phyloP scores from a whole-genome alignment of 2,329 filamentous ascomycete genomes.

The Colletotrichum simmondsii region DNA sequence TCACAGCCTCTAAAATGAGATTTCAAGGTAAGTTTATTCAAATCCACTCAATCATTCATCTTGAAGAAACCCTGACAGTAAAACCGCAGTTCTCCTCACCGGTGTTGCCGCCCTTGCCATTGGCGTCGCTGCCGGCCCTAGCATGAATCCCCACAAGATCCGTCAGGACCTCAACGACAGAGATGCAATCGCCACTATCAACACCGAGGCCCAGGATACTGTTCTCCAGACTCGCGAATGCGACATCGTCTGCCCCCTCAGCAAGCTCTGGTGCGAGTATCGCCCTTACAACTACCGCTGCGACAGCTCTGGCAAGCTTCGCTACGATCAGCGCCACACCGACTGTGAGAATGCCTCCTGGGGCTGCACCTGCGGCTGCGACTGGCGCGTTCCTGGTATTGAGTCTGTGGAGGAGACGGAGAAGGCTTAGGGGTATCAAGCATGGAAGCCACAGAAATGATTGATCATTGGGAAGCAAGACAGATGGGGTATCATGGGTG shows the following conservation, averaged over 20 bases:
- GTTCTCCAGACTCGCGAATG: neutral
- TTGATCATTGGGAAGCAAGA: neutral
- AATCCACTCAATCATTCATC: neutral
- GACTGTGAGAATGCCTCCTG: slow-evolving; percentile 6
- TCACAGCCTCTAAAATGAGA: neutral
- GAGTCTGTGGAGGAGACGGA: neutral
- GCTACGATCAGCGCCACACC: neutral
- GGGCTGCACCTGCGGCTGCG: slow-evolving; percentile 21
- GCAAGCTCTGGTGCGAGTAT: neutral
- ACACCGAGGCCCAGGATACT: neutral
- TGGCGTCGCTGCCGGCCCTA: neutral
- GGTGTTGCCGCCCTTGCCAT: neutral
- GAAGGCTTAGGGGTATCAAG: neutral
- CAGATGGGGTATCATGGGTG: neutral
- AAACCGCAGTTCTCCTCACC: neutral
- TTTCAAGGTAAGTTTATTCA: neutral
- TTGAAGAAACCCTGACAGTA: neutral
- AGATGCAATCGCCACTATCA: neutral
- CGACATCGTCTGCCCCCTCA: neutral
- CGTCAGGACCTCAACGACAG: neutral
- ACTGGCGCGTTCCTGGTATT: slow-evolving; percentile 1
- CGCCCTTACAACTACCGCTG: slow-evolving; percentile 1
- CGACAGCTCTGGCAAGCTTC: neutral
- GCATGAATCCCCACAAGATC: neutral
- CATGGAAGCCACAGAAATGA: neutral